Percentiles rank a stretch among this genome's conserved stretches.
Evolutionary conservation across 2,329 filamentous ascomycete genomes (phyloP).

Genomic region (Aciculosporium take): DNA sequence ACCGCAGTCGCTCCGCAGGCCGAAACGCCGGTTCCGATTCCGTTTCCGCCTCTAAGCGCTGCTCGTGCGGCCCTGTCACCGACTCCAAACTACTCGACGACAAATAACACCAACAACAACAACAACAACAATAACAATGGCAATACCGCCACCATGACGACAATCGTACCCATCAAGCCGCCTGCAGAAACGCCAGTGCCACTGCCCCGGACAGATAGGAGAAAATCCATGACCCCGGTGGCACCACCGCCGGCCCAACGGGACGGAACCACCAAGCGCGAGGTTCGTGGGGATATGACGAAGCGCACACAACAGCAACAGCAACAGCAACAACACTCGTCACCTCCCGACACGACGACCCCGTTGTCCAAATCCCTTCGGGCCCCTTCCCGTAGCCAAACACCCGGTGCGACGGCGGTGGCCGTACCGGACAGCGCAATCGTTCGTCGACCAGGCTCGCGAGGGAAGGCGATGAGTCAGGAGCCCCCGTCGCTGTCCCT

Average conservation of each 20-base stretch:
- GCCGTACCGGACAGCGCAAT: slow-evolving; percentile 20
- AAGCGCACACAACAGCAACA: slow-evolving; percentile 30
- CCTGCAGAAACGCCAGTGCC: slow-evolving; percentile 24
- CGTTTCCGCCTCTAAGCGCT: slow-evolving; percentile 17
- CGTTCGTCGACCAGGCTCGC: slow-evolving; percentile 33
- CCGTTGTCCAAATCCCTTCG: slow-evolving; percentile 7
- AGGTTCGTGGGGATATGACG: slow-evolving; percentile 29
- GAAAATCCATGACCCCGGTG: slow-evolving; percentile 19
- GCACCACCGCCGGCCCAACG: slow-evolving; percentile 11
- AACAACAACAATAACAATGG: not conserved
- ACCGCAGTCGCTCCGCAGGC: slow-evolving; percentile 13
- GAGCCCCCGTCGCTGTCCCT: slow-evolving; percentile 36
- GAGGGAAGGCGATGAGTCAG: slow-evolving; percentile 37
- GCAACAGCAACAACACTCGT: slow-evolving; percentile 22
- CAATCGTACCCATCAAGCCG: slow-evolving; percentile 17
- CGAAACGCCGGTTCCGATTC: slow-evolving; percentile 30
- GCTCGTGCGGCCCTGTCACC: slow-evolving; percentile 19
- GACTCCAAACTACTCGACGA: slow-evolving; percentile 11
- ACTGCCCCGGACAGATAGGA: slow-evolving; percentile 19
- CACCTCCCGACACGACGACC: slow-evolving; percentile 6
- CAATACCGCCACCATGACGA: slow-evolving; percentile 14
- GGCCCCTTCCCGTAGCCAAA: slow-evolving; percentile 20
- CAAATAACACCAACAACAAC: not conserved
- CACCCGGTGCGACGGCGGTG: slow-evolving; percentile 21
- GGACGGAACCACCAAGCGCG: slow-evolving; percentile 24